These are phyloP conservation scores for Strobilomyces echinocephalus DNA, from an alignment of 768 basidiomycete species.

Conservation along the genomic window DNA sequence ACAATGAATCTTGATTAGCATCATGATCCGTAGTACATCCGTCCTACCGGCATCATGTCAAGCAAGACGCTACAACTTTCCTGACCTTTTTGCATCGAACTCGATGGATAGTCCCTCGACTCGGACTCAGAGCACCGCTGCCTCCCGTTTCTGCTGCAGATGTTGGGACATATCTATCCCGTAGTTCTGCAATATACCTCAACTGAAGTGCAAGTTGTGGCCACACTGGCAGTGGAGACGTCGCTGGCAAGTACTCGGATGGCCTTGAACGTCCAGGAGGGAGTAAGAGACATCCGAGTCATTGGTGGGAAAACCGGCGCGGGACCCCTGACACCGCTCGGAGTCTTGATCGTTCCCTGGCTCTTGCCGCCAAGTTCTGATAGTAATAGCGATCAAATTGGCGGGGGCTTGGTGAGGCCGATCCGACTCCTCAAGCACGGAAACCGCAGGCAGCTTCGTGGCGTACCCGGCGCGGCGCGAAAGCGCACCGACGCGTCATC, in stretches of 20 bases:
- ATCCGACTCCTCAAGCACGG: slow-evolving; percentile 90
- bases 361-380: no score
- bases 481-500: slow-evolving; percentile 89
- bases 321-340: no score
- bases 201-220: no score
- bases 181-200: no score
- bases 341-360: no score
- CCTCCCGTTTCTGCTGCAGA: slow-evolving; percentile 95
- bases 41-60: background rate
- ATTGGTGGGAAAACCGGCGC: no score
- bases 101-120: slow-evolving; percentile 40
- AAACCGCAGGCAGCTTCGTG: slow-evolving; percentile 82
- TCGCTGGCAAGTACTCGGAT: slow-evolving; percentile 91
- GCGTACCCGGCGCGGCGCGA: slow-evolving; percentile 45
- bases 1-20: slow-evolving; percentile 9
- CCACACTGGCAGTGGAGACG: slow-evolving; percentile 95
- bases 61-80: background rate
- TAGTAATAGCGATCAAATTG: no score
- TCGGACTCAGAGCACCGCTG: slow-evolving; percentile 82
- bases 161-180: no score
- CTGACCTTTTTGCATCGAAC: background rate
- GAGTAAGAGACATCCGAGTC: no score
- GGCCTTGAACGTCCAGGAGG: slow-evolving; percentile 94
- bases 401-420: slow-evolving; percentile 82
- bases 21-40: slow-evolving; percentile 4